Conservation (phyloP, 805 yeast genomes). For the Kodamaea sagamina region DNA sequence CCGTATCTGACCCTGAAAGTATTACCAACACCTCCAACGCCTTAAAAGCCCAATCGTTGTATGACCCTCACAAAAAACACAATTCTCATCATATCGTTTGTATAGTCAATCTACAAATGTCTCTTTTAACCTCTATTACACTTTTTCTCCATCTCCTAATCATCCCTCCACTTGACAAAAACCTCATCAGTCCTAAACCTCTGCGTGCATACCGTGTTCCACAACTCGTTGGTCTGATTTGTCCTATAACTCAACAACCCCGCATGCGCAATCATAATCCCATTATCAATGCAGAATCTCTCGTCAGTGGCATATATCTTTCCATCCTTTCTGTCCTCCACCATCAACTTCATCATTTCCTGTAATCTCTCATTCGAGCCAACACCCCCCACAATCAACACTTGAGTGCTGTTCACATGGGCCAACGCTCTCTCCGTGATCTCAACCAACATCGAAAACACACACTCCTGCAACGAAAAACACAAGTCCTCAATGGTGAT, state of each 20-base stretch:
- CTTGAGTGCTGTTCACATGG: constrained; percentile 86
- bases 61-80: constrained; percentile 6
- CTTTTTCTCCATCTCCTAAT: too few relatives aligned
- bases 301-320: constrained; percentile 94
- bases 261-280: constrained; percentile 99
- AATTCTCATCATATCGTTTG: constrained; percentile 4
- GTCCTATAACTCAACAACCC: constrained; percentile 83
- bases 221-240: constrained; percentile 64
- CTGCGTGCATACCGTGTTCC: constrained; percentile 86
- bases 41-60: constrained; percentile 6
- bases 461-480: constrained; percentile 86
- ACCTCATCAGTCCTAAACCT: constrained; percentile 95
- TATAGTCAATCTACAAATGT: constrained; percentile 5
- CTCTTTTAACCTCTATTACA: too few relatives aligned
- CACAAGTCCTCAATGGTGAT: constrained; percentile 87
- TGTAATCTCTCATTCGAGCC: constrained; percentile 92
- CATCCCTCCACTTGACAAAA: constrained; percentile 83
- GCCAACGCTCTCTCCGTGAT: constrained; percentile 99
- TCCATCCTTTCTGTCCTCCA: constrained; percentile 77
- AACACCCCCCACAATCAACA: constrained; percentile 96
- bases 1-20: constrained; percentile 9
- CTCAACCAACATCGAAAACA: constrained; percentile 95
- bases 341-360: constrained; percentile 97
- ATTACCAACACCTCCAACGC: neutral
- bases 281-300: constrained; percentile 95